Evolutionary conservation across 495 filamentous ascomycete genomes (phyloP), one percentile per base, ranked within the genome.

Genomic region (Aspergillus bertholletiae): DNA sequence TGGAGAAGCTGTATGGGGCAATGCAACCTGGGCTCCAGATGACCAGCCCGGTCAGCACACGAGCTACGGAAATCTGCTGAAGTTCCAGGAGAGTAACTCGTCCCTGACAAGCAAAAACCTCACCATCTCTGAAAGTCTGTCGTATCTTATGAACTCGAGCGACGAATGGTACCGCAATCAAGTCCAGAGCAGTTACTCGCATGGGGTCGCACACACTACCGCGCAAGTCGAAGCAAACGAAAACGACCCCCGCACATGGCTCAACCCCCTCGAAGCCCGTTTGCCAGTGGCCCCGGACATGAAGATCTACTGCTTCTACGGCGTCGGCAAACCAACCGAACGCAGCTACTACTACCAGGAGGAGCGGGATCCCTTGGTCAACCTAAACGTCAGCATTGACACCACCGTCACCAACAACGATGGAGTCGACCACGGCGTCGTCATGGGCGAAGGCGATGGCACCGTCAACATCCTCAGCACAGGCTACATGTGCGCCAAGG

Each of bases 301-400:
- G 69, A 97, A 96, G 75, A 89, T 98, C 18, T 98, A 94, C 67
- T 98, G 94, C 72, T 97, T 98, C 75, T 97, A 98, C 67, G 94
- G 90, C 32, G 80, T 96, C 23, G 90, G 88, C 7, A 97, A 97
- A 69, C 85, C 88, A 12, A 96, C 92, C 0, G 92, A 97, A 69
- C 80, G 92, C 46, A 83, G 85, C 46, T 98, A 97, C 70, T 98
- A 86, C 70, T 97, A 97, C 73, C 86, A 88, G 37, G 78, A 88
- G 18, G 84, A 92, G 32, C 76, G 76, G 3, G 81, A 85, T 41
- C 86, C 88, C 0, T 56, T 75, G 13, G 66, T 85, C 12, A 84
- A 78, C 28, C 74, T 91, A 5, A 93, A 95, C 60, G 86, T 96
- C 62, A 95, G 89, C 35, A 97, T 98, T 55, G 95, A 98, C 71